Evolutionary conservation across 2,329 filamentous ascomycete species (phyloP), one percentile per base, ranked within the genome.

Genomic region (Colletotrichum sidae): DNA sequence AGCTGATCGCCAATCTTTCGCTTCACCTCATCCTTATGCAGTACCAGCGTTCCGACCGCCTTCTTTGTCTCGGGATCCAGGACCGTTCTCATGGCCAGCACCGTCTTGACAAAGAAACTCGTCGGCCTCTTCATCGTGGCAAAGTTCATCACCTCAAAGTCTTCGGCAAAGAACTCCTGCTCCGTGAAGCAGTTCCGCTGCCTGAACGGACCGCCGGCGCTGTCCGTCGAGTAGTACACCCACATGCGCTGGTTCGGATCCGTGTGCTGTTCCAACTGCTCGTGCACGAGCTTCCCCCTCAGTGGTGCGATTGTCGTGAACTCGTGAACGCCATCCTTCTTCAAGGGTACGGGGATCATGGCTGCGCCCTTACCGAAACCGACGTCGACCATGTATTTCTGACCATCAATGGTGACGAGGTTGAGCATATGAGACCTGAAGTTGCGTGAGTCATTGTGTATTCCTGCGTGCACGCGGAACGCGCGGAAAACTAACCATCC

Each of bases 381-480:
- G 12, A 90, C 85, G 71, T 91, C 89, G 35, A 86, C 80, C 67
- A 84, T 73, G 71, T 83, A 85, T 46, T 77, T 75, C 47, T 78
- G 77, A 33, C 76, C 74, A 9, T 78, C 75, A 25, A 92, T 80
- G 34, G 79, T 84, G 51, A 90, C 82, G 59, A 90, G 81, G 70
- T 87, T 85, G 58, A 88, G 77, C 80, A 89, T 86, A 73, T 90
- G 88, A 12, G 78, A 76, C 85, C 86, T 83, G 37, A 74, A 73
- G 13, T 71, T 63, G 70, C 77, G 84, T 25, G 71, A 68, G 66
- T 17, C 10, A n/a, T 45, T 4, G n/a, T 6, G 7, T 10, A 15
- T 15, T 17, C 15, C 3, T 1, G 44, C 10, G 15, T 9, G 9
- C 5, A 8, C 38, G 12, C 17, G 7, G 2, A n/a, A 47, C 54